These are phyloP conservation scores for Allantophomopsis lycopodina DNA, from an alignment of 2,329 filamentous ascomycete genomes.

Conservation along the genomic window DNA sequence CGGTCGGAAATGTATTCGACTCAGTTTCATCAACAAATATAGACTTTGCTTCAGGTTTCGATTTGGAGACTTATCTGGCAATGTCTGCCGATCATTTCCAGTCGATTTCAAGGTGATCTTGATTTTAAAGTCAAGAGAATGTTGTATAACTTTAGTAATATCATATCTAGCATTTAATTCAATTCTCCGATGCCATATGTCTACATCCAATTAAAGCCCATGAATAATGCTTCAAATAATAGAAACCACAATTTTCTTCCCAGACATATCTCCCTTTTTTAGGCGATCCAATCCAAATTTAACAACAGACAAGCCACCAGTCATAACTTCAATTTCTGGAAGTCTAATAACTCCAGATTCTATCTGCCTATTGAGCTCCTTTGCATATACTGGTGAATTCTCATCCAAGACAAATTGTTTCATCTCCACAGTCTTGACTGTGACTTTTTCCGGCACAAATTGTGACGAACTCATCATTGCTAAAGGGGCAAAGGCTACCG, in stretches of 20 bases:
- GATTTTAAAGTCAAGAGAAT: no score
- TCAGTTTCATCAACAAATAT: no score
- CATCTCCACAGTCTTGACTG: constrained; percentile 23
- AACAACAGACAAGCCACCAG: constrained; percentile 20
- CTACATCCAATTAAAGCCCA: no score
- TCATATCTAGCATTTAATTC: no score
- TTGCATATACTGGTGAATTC: constrained; percentile 14
- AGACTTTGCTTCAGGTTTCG: no score
- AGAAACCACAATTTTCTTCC: constrained; percentile 20
- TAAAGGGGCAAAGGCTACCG: constrained; percentile 19
- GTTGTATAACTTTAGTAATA: no score
- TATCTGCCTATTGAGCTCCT: constrained; percentile 18
- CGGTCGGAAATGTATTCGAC: no score
- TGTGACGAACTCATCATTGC: constrained; percentile 19
- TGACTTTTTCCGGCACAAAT: constrained; percentile 15
- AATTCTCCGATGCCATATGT: no score
- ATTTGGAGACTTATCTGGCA: no score
- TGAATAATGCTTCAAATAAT: constrained; percentile 3
- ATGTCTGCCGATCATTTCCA: no score
- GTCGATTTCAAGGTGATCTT: no score
- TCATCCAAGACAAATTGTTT: constrained; percentile 23
- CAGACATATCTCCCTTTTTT: constrained; percentile 19
- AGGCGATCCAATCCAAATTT: constrained; percentile 18
- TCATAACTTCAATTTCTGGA: constrained; percentile 18
- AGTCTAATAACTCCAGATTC: constrained; percentile 14